Conservation (phyloP, 177 flowering plant species). For the Vitis hybrid region DNA sequence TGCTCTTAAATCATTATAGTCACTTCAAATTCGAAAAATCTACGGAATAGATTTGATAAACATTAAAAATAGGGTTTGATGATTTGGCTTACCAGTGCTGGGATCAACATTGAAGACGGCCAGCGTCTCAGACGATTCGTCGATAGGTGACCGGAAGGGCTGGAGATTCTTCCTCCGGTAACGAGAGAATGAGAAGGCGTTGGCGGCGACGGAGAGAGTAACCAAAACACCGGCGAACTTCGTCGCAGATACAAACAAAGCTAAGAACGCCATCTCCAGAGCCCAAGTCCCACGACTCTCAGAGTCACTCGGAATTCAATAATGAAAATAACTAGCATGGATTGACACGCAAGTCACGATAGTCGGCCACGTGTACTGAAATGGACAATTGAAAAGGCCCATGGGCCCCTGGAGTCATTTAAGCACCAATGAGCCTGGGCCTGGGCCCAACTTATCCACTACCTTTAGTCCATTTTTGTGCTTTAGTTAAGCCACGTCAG, state of each 20-base stretch:
- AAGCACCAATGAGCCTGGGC: no score
- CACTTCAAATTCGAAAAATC: no score
- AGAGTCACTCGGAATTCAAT: background rate
- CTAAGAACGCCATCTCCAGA: conserved; percentile 43
- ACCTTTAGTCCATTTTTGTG: no score
- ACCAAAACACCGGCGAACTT: conserved; percentile 81
- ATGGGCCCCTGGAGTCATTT: no score
- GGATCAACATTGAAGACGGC: conserved; percentile 59
- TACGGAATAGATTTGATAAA: background rate
- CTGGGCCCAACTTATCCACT: no score
- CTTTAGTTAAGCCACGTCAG: no score
- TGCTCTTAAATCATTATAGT: no score
- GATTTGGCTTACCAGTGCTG: conserved; percentile 28
- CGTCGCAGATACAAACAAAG: conserved; percentile 66
- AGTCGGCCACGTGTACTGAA: background rate
- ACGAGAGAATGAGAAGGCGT: conserved; percentile 75
- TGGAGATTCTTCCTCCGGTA: conserved; percentile 57
- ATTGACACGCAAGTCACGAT: background rate
- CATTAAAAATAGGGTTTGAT: background rate
- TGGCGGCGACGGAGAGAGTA: conserved; percentile 72
- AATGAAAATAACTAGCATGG: background rate
- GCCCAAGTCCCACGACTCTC: background rate
- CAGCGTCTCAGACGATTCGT: conserved; percentile 70
- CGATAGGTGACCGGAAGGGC: conserved; percentile 71
- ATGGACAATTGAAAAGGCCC: no score